These are phyloP conservation scores for Symmetrospora coprosmae DNA, from an alignment of 768 basidiomycete species.

Conservation along the genomic window DNA sequence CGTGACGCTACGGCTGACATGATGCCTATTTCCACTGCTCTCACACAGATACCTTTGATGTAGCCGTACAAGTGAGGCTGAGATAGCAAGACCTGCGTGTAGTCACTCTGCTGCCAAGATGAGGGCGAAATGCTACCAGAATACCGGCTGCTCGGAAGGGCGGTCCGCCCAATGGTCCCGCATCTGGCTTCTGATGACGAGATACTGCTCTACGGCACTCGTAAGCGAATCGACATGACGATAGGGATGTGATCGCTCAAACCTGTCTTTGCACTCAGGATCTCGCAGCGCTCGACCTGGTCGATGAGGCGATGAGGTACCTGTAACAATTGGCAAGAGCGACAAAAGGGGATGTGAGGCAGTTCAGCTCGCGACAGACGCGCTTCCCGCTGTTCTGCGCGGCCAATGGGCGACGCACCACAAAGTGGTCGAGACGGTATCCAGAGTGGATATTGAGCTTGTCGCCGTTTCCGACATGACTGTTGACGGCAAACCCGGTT, in stretches of 20 bases:
- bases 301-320: background rate
- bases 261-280: background rate
- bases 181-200: too few relatives aligned
- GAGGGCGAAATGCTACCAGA: too few relatives aligned
- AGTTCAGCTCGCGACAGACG: background rate
- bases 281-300: background rate
- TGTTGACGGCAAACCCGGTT: too few relatives aligned
- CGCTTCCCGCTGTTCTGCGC: background rate
- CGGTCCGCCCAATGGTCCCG: too few relatives aligned
- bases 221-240: background rate
- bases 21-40: too few relatives aligned
- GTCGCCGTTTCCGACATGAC: slow-evolving; percentile 1
- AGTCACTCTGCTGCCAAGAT: too few relatives aligned
- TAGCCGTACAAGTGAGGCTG: too few relatives aligned
- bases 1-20: too few relatives aligned
- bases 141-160: too few relatives aligned
- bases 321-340: background rate
- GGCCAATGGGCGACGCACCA: background rate
- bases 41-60: too few relatives aligned
- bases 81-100: too few relatives aligned
- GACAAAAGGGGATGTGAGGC: background rate
- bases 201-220: too few relatives aligned
- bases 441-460: slow-evolving; percentile 12
- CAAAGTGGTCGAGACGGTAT: slow-evolving; percentile 14
- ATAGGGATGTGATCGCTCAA: slow-evolving; percentile 16